Percentiles rank a stretch among this genome's conserved stretches.
Evolutionary conservation across 2,329 filamentous ascomycete genomes (phyloP).

Genomic region (Mycocentrospora acerina): DNA sequence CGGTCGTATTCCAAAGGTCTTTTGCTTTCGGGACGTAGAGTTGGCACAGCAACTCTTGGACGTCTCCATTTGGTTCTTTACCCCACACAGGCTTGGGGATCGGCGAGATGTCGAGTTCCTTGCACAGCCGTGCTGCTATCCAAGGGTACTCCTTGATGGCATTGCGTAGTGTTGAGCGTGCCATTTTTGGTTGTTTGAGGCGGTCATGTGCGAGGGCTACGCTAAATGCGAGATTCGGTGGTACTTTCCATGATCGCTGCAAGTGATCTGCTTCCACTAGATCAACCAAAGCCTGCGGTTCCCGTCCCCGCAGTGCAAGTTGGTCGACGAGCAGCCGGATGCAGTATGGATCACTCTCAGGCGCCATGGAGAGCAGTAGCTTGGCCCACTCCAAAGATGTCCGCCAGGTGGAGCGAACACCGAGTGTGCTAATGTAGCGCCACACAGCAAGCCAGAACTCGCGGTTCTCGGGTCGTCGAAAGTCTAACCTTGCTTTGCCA

Average conservation of each 20-base stretch:
- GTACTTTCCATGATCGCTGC: conserved; percentile 51
- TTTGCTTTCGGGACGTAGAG: conserved; percentile 77
- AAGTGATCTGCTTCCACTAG: conserved; percentile 59
- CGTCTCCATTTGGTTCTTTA: conserved; percentile 63
- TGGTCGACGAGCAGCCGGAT: conserved; percentile 80
- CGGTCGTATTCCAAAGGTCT: conserved; percentile 82
- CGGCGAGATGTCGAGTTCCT: conserved; percentile 73
- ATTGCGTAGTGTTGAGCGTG: conserved; percentile 63
- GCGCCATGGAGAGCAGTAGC: conserved; percentile 73
- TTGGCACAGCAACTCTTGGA: conserved; percentile 69
- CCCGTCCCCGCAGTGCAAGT: conserved; percentile 77
- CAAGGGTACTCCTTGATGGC: conserved; percentile 79
- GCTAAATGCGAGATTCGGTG: conserved; percentile 75
- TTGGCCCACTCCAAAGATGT: conserved; percentile 95
- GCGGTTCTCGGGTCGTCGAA: conserved; percentile 79
- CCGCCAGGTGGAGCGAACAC: conserved; percentile 88
- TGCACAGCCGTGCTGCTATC: conserved; percentile 79
- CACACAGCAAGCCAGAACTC: conserved; percentile 91
- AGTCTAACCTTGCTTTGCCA: conserved; percentile 80
- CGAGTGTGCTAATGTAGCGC: conserved; percentile 81
- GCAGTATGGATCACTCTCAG: conserved; percentile 75
- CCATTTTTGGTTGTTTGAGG: conserved; percentile 64
- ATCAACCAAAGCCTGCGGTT: conserved; percentile 74
- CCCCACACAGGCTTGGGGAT: conserved; percentile 84
- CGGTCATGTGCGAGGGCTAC: conserved; percentile 75